Percentiles rank a stretch among this genome's conserved stretches.
Conservation (phyloP, 169 alveolate species). For the Babesia ovis region DNA sequence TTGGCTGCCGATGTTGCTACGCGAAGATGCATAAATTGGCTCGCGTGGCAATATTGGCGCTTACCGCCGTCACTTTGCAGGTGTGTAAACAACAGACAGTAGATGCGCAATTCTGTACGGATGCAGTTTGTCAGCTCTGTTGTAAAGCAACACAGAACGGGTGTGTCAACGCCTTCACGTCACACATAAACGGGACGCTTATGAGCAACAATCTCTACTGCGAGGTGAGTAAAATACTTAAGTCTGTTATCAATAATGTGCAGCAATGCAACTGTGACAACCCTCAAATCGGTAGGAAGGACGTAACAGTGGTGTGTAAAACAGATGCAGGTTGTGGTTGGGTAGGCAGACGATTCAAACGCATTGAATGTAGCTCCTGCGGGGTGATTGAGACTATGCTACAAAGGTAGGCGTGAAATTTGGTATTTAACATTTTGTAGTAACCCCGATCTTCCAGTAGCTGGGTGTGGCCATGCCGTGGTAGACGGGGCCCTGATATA, state of each 20-base stretch:
- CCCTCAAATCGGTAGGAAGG: constrained; percentile 63
- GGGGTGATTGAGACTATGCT: constrained; percentile 13
- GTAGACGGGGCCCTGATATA: constrained; percentile 55
- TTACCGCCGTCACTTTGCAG: neutral
- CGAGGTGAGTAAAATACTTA: constrained; percentile 27
- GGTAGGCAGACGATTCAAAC: constrained; percentile 59
- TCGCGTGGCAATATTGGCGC: constrained; percentile 5
- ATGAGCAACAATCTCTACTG: constrained; percentile 46
- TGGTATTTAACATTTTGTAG: neutral
- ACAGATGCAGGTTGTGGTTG: constrained; percentile 60
- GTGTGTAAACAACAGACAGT: neutral
- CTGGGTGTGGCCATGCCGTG: constrained; percentile 64
- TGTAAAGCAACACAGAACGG: constrained; percentile 65
- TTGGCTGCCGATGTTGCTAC: constrained; percentile 7
- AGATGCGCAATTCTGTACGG: constrained; percentile 52
- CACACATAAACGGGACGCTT: constrained; percentile 37
- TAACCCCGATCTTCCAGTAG: constrained; percentile 55
- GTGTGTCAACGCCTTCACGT: constrained; percentile 55
- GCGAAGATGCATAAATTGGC: neutral
- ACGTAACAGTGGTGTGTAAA: neutral
- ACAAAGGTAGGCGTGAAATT: constrained; percentile 17
- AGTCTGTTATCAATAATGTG: neutral
- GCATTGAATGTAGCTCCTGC: constrained; percentile 63
- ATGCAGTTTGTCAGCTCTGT: constrained; percentile 53
- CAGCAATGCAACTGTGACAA: constrained; percentile 68